Evolutionary conservation across 129 eudicot genomes (phyloP), one percentile per base, ranked within the genome.

Genomic region (carrot (Daucus carota)): DNA sequence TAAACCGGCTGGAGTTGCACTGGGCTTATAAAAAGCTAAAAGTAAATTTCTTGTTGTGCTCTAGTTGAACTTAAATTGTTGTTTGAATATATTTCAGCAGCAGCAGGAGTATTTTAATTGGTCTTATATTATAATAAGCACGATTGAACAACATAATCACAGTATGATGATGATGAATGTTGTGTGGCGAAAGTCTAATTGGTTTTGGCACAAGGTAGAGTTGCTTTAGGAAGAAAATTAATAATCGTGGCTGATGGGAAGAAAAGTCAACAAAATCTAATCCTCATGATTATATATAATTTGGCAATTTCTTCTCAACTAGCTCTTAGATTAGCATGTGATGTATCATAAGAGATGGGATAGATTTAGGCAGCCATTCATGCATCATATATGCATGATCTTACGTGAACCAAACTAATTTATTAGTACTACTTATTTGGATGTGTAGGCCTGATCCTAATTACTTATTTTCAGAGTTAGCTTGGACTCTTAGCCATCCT

Each of bases 311-410:
- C 34, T 70, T 38, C 28, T 70, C 18, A n/a, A 36, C 16, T n/a
- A 70, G 50, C 50, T 41, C 4, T 22, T 9, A 40, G 14, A 18
- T 15, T 13, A 8, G 20, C 9, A 20, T 65, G 3, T 15, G 72
- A 34, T 8, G 41, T 67, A 2, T 29, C 34, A 32, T 16, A 28
- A 13, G 70, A 65, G 15, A 69, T 38, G 46, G 73, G 47, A 69
- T 69, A 31, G 47, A n/a, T 69, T 36, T 69, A 41, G 40, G 48
- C n/a, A 66, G 41, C 68, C 52, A 73, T 70, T 71, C 73, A 81
- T 76, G 80, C 70, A 76, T 81, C 63, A 71, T 36, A 5, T 5
- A 36, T 36, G 40, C n/a, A n/a, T 71, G 44, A 52, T 48, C 26
- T 26, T 69, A 38, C 26, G 74, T 70, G 74, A 45, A 70, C 74